Evolutionary conservation across 257 asterid species (phyloP).

Genomic region (Solanum raphanifolium): DNA sequence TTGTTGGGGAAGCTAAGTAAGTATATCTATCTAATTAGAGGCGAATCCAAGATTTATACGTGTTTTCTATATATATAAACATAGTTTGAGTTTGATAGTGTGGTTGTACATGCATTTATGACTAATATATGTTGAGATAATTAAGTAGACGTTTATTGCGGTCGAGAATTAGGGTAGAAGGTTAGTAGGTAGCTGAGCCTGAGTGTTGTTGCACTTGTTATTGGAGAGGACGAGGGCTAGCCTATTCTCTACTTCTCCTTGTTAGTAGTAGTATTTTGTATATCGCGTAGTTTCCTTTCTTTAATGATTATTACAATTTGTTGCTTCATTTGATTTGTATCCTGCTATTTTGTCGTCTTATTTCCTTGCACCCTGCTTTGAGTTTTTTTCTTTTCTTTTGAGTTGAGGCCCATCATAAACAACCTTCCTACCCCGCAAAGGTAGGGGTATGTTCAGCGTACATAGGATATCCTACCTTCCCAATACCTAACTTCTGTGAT

Average conservation of each 20-base stretch:
- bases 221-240: background rate
- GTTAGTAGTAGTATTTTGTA: background rate
- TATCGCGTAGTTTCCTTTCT: background rate
- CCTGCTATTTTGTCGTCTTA: background rate
- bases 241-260: background rate
- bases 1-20: constrained; percentile 48
- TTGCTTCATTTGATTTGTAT: background rate
- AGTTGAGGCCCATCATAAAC: background rate
- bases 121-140: background rate
- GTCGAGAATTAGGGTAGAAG: background rate
- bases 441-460: no score
- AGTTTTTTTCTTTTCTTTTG: background rate
- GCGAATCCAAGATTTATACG: background rate
- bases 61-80: background rate
- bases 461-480: background rate
- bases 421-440: background rate
- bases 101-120: background rate
- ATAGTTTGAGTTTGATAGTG: background rate
- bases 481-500: background rate
- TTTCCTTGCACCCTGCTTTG: background rate
- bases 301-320: background rate
- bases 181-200: background rate
- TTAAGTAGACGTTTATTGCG: background rate
- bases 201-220: background rate
- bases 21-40: background rate